phyloP scores from a whole-genome alignment of 2,329 filamentous ascomycete genomes.

The Aphanoascus verrucosus region DNA sequence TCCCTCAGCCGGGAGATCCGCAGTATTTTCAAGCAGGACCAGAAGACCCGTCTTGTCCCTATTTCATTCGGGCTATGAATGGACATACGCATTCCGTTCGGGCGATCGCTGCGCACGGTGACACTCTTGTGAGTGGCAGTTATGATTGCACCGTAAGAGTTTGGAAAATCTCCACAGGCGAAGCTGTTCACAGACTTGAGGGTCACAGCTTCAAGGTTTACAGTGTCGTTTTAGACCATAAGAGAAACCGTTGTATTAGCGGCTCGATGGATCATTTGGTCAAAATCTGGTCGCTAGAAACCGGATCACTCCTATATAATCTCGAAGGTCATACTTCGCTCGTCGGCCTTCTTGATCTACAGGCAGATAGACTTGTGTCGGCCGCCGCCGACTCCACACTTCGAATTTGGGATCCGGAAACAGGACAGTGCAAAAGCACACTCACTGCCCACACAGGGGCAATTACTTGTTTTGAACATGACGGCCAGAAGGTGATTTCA shows the following conservation, averaged over 20 bases:
- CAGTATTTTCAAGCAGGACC: constrained; percentile 70
- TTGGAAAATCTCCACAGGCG: constrained; percentile 94
- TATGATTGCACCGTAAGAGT: constrained; percentile 93
- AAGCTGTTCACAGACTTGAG: constrained; percentile 69
- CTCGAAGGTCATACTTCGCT: constrained; percentile 87
- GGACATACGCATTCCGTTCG: constrained; percentile 91
- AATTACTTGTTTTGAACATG: constrained; percentile 98
- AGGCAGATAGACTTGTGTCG: constrained; percentile 81
- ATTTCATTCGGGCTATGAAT: constrained; percentile 76
- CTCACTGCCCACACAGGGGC: constrained; percentile 90
- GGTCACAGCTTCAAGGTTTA: constrained; percentile 93
- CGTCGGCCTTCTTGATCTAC: constrained; percentile 81
- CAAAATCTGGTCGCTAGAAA: constrained; percentile 92
- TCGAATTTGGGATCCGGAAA: constrained; percentile 93
- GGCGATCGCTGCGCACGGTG: constrained; percentile 86
- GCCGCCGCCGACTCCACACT: constrained; percentile 92
- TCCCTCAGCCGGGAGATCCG: constrained; percentile 68
- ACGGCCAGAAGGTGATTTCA: constrained; percentile 90
- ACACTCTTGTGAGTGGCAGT: constrained; percentile 92
- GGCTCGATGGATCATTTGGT: constrained; percentile 97
- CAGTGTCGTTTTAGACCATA: constrained; percentile 85
- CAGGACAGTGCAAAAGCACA: constrained; percentile 77
- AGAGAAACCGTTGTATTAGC: constrained; percentile 89
- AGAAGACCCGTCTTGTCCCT: constrained; percentile 70
- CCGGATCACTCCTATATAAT: constrained; percentile 73